These are phyloP conservation scores for Cryphonectria parasitica DNA, from an alignment of 2,329 filamentous ascomycete species.

Conservation along the genomic window DNA sequence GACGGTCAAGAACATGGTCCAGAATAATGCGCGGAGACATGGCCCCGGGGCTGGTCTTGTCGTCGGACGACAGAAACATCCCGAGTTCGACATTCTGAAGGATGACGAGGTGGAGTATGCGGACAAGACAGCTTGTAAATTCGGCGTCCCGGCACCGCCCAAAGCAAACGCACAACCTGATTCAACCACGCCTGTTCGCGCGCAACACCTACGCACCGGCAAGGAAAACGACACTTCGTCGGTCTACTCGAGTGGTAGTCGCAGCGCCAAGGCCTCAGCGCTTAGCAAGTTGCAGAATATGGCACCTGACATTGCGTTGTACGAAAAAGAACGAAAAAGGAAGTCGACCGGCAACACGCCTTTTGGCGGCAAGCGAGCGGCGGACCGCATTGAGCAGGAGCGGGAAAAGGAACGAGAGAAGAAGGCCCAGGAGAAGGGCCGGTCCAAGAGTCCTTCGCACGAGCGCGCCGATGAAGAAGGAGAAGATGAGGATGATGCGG, in stretches of 20 bases:
- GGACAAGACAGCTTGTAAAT: conserved; percentile 38
- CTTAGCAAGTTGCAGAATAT: conserved; percentile 75
- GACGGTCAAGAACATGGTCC: conserved; percentile 53
- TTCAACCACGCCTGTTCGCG: conserved; percentile 48
- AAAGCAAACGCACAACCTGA: conserved; percentile 30
- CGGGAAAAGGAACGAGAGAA: conserved; percentile 38
- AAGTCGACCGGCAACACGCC: conserved; percentile 51
- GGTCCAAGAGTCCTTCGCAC: conserved; percentile 44
- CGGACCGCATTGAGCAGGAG: conserved; percentile 60
- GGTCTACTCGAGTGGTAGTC: conserved; percentile 67
- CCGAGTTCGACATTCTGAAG: conserved; percentile 49
- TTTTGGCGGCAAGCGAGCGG: conserved; percentile 67
- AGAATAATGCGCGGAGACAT: conserved; percentile 54
- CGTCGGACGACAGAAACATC: conserved; percentile 45
- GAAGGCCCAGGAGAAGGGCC: conserved; percentile 36
- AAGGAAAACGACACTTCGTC: conserved; percentile 88
- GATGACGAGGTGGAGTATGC: conserved; percentile 45
- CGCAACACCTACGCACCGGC: conserved; percentile 57
- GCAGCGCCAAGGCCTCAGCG: conserved; percentile 88
- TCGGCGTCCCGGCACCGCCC: conserved; percentile 38
- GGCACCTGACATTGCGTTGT: conserved; percentile 84
- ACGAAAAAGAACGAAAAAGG: conserved; percentile 92
- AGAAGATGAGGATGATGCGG: conserved; percentile 45
- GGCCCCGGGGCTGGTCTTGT: conserved; percentile 53
- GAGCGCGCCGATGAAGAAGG: conserved; percentile 38